phyloP scores from a whole-genome alignment of 2,329 filamentous ascomycete genomes.

The Trichoderma atrobrunneum region DNA sequence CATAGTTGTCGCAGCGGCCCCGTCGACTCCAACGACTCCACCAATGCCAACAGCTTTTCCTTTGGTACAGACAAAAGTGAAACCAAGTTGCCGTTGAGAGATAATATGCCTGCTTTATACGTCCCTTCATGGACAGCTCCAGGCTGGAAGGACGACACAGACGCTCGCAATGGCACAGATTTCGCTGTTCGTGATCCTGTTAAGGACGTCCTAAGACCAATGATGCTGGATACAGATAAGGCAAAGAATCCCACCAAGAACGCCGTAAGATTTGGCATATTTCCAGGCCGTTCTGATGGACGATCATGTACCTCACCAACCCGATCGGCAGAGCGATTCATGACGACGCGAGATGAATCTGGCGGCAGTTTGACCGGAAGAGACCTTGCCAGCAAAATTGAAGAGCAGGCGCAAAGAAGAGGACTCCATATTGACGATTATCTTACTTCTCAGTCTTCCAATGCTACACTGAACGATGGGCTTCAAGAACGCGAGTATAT shows the following conservation, averaged over 20 bases:
- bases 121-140: constrained; percentile 31
- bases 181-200: constrained; percentile 22
- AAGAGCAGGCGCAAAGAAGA: constrained; percentile 16
- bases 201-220: constrained; percentile 27
- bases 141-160: constrained; percentile 27
- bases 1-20: neutral
- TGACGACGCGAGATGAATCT: neutral
- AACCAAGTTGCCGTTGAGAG: neutral
- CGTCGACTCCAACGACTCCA: neutral
- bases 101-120: constrained; percentile 7
- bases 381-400: constrained; percentile 25
- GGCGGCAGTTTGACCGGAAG: constrained; percentile 21
- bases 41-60: neutral
- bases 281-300: constrained; percentile 29
- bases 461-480: neutral
- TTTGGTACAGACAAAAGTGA: neutral
- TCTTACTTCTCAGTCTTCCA: constrained; percentile 8
- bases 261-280: constrained; percentile 31
- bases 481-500: constrained; percentile 17
- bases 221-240: constrained; percentile 25
- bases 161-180: constrained; percentile 9
- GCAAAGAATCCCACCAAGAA: constrained; percentile 27
- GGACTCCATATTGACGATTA: constrained; percentile 25
- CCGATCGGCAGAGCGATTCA: constrained; percentile 20
- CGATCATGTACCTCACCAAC: constrained; percentile 34